phyloP scores from a whole-genome alignment of 768 basidiomycete species.

The Suillus variegatus region DNA sequence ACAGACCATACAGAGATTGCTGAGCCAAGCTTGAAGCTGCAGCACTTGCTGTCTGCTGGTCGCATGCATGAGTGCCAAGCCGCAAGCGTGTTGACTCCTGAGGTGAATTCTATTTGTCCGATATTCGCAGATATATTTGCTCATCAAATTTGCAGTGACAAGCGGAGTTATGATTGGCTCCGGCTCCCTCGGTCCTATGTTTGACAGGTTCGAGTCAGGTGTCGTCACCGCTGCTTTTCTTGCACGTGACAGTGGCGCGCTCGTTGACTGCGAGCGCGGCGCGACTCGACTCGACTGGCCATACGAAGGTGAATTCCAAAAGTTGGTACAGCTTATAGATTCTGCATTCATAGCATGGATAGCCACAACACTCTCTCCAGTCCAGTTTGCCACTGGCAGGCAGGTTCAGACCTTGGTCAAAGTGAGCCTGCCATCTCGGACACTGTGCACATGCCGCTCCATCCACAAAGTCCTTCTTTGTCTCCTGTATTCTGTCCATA shows the following conservation, averaged over 20 bases:
- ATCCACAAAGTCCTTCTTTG: neutral
- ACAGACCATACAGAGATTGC: neutral
- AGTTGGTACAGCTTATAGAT: too few species aligned
- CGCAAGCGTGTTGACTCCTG: neutral
- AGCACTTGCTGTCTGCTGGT: too few species aligned
- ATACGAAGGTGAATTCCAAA: neutral
- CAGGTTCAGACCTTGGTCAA: neutral
- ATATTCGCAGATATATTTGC: too few species aligned
- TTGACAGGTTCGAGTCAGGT: too few species aligned
- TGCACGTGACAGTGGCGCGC: constrained; percentile 8
- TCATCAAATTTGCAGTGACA: too few species aligned
- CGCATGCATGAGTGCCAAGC: neutral
- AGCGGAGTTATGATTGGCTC: too few species aligned
- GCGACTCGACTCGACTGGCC: neutral
- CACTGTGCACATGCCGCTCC: neutral
- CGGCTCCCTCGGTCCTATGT: too few species aligned
- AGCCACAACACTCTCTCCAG: neutral
- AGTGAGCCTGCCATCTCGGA: neutral
- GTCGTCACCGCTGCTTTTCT: neutral
- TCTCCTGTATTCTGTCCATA: neutral
- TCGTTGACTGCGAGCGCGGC: neutral
- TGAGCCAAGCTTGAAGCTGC: too few species aligned
- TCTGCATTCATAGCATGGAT: neutral
- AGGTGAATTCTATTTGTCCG: too few species aligned
- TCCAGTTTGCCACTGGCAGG: neutral